These are phyloP conservation scores for Dimocarpus longan DNA, from an alignment of 345 rosid species.

Conservation along the genomic window DNA sequence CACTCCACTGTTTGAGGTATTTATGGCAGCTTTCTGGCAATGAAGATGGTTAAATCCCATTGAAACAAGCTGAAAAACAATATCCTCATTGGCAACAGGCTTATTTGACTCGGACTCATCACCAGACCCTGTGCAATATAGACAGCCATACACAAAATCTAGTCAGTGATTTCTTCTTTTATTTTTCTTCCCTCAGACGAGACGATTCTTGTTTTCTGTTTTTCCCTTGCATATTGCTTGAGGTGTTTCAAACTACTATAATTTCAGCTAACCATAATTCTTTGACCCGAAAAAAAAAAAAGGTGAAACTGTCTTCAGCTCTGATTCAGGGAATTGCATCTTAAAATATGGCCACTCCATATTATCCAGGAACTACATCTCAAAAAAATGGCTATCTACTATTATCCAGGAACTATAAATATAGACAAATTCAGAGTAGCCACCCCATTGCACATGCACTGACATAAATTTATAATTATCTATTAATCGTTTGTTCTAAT, in stretches of 20 bases:
- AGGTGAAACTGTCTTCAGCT: not conserved
- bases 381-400: not conserved
- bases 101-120: constrained; percentile 52
- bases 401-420: too few species aligned
- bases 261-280: not conserved
- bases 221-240: too few species aligned
- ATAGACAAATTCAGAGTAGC: not conserved
- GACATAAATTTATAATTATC: not conserved
- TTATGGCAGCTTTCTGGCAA: constrained; percentile 94
- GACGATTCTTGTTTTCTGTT: not conserved
- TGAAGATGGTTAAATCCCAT: constrained; percentile 91
- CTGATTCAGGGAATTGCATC: too few species aligned
- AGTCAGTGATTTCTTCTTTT: not conserved
- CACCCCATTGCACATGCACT: not conserved
- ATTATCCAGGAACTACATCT: too few species aligned
- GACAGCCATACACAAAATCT: constrained; percentile 17
- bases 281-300: not conserved
- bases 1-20: constrained; percentile 77
- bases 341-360: not conserved
- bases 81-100: constrained; percentile 73
- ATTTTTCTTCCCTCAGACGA: not conserved
- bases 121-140: constrained; percentile 47
- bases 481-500: not conserved
- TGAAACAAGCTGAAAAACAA: constrained; percentile 84
- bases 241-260: not conserved